Evolutionary conservation across 192 early-diverging fungal genomes (phyloP), one percentile per base, ranked within the genome.

Genomic region (Gorgonomyces haynaldii): DNA sequence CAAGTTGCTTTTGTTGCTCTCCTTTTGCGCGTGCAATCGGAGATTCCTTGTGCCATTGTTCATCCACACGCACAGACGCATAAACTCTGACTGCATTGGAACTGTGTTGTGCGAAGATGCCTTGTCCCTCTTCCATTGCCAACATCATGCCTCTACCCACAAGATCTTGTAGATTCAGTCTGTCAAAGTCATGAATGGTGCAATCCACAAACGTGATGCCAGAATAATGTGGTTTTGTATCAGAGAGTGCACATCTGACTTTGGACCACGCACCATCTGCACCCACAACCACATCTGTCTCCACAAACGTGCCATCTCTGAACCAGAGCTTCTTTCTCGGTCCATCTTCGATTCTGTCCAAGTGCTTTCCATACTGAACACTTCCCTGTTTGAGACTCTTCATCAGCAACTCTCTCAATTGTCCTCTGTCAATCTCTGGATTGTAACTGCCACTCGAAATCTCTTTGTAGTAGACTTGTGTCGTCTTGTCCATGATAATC

Each of bases 251-350:
- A 12, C 44, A 6, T 0, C 74, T 56, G 12, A 74, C 55, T n/a
- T 56, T 53, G 17, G 70, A 74, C 74, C 74, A 76, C 8, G 67
- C 66, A 5, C 74, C 74, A 52, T 76, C 74, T 20, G 69, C 66
- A n/a, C 70, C 72, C 15, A 76, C 50, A 1, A 76, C 60, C 7
- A 73, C 20, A 43, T 71, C 62, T 13, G 43, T 32, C 13, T 35
- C n/a, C n/a, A 20, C 35, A 38, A 2, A 29, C 24, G 22, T 54
- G 37, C 24, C 36, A 16, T 26, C 12, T 20, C 5, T 29, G 22
- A 59, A 42, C 1, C 4, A 24, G 7, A 53, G 17, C 3, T 45
- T 3, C 15, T 17, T 39, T 29, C 26, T 34, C n/a, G n/a, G n/a
- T 8, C 42, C 62, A 17, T 53, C 49, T 7, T 46, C 34, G 8